Evolutionary conservation across 2,329 filamentous ascomycete genomes (phyloP).

Genomic region (Diaporthe vexans): DNA sequence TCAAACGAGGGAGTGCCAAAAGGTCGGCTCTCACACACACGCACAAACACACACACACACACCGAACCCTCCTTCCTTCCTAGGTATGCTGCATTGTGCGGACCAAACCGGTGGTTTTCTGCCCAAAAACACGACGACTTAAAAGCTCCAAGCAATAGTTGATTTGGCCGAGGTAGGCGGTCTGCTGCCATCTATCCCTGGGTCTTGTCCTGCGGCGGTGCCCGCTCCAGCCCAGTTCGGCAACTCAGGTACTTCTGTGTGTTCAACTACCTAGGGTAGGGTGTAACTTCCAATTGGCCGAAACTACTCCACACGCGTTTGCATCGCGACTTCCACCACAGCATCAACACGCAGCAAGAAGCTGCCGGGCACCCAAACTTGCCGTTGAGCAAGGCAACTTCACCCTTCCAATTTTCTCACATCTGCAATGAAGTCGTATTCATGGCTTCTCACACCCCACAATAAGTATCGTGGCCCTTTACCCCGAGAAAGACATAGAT

Average conservation of each 20-base stretch:
- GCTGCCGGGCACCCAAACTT: neutral
- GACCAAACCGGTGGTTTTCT: neutral
- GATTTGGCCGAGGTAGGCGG: neutral
- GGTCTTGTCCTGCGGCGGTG: neutral
- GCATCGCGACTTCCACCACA: constrained; percentile 29
- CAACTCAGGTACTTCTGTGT: neutral
- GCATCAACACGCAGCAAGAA: neutral
- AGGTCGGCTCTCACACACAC: too few species aligned
- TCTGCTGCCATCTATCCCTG: neutral
- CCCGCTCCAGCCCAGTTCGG: neutral
- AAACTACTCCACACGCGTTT: neutral
- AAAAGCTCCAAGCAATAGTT: neutral
- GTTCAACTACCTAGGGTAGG: neutral
- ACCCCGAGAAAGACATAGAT: neutral
- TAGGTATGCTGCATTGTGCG: too few species aligned
- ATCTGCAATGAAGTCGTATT: neutral
- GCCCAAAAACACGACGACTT: neutral
- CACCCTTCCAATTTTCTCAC: neutral
- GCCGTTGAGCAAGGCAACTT: neutral
- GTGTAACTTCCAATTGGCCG: neutral
- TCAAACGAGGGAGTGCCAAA: neutral
- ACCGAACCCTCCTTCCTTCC: too few species aligned
- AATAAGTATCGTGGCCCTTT: neutral
- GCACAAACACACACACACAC: too few species aligned
- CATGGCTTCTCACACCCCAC: constrained; percentile 4